phyloP scores from a whole-genome alignment of 495 filamentous ascomycete genomes.

The Penicillium soppii region DNA sequence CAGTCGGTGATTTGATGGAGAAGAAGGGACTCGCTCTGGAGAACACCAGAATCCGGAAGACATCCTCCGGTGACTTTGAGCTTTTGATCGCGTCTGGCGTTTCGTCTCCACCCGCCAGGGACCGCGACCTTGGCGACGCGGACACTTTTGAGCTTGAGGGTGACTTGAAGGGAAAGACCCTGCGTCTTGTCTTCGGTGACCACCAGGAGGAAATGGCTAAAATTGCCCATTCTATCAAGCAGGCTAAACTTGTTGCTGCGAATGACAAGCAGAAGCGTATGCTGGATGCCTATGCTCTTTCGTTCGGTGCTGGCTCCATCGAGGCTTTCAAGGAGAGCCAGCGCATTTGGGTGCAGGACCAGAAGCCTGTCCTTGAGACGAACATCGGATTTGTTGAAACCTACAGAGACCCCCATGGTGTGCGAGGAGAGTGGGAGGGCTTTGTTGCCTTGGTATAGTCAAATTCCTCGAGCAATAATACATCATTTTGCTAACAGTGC shows the following conservation, averaged over 20 bases:
- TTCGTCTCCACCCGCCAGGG: slow-evolving; percentile 52
- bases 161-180: slow-evolving; percentile 63
- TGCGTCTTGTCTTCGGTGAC: slow-evolving; percentile 83
- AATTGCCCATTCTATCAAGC: slow-evolving; percentile 67
- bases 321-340: slow-evolving; percentile 89
- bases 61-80: slow-evolving; percentile 67
- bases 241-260: slow-evolving; percentile 71
- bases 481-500: slow-evolving; percentile 25
- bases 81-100: slow-evolving; percentile 79
- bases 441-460: slow-evolving; percentile 70
- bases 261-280: slow-evolving; percentile 86
- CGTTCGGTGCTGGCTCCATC: slow-evolving; percentile 82
- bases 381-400: slow-evolving; percentile 97
- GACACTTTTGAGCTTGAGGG: slow-evolving; percentile 64
- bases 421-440: slow-evolving; percentile 96
- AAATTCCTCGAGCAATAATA: neutral
- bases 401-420: slow-evolving; percentile 89
- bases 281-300: slow-evolving; percentile 78
- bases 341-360: slow-evolving; percentile 88
- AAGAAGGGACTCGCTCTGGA: slow-evolving; percentile 73
- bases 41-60: slow-evolving; percentile 85
- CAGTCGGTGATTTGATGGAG: slow-evolving; percentile 70
- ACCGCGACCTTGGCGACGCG: slow-evolving; percentile 68
- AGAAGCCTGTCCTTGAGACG: slow-evolving; percentile 82
- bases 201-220: slow-evolving; percentile 76